Evolutionary conservation across 192 early-diverging fungal genomes (phyloP).

Genomic region (Podila clonocystis): DNA sequence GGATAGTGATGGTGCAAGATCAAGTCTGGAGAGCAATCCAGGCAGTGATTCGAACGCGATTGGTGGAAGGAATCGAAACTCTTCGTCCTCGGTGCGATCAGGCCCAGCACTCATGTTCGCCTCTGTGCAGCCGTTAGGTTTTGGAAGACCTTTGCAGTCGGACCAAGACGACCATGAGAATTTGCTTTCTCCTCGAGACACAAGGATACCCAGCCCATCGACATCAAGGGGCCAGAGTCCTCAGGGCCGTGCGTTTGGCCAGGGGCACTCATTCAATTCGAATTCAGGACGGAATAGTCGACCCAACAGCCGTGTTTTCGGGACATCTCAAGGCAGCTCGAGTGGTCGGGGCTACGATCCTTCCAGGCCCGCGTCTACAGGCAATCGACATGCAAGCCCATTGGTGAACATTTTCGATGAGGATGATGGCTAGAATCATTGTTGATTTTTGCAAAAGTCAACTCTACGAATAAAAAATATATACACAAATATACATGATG

Average conservation of each 20-base stretch:
- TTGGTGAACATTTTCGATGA: neutral
- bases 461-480: no score
- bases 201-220: constrained; percentile 6
- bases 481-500: no score
- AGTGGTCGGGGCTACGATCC: neutral
- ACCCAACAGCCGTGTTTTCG: constrained; percentile 37
- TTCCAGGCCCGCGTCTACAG: neutral
- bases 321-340: constrained; percentile 1
- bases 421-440: constrained; percentile 1
- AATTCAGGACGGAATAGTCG: constrained; percentile 21
- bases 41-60: neutral
- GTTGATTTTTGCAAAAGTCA: no score
- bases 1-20: constrained; percentile 35
- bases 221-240: constrained; percentile 30
- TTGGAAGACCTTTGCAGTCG: constrained; percentile 1
- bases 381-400: neutral
- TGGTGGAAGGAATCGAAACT: constrained; percentile 10
- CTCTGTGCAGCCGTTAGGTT: constrained; percentile 27
- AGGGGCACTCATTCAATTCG: neutral
- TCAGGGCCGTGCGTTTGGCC: constrained; percentile 8
- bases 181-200: constrained; percentile 11
- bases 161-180: constrained; percentile 17
- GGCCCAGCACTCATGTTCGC: constrained; percentile 53
- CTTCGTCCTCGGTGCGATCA: constrained; percentile 4
- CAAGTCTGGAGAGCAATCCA: constrained; percentile 30